Percentiles rank a stretch among this genome's conserved stretches.
Evolutionary conservation across 371 early-diverging fungal species (phyloP).

Genomic region (Actinomortierella ambigua): DNA sequence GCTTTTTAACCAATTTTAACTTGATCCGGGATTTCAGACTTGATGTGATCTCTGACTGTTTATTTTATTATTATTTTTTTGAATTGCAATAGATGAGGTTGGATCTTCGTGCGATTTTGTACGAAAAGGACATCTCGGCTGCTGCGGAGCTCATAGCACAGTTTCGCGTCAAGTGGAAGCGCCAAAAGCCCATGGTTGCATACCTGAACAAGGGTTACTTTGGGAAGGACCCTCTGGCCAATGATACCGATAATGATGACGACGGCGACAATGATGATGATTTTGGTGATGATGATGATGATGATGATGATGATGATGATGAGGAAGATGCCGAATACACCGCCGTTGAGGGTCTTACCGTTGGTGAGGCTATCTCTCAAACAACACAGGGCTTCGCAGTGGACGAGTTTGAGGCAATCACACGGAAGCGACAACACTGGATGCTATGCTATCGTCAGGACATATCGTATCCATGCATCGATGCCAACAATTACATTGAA

Average conservation of each 20-base stretch:
- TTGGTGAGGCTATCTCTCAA: no score
- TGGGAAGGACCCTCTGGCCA: neutral
- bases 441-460: conserved; percentile 25
- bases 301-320: no score
- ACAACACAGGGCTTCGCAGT: no score
- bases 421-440: conserved; percentile 4
- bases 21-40: neutral
- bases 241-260: no score
- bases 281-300: no score
- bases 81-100: neutral
- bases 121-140: neutral
- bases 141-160: neutral
- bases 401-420: conserved; percentile 3
- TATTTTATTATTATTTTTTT: neutral
- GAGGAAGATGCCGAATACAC: no score
- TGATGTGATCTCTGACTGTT: neutral
- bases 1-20: neutral
- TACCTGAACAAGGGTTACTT: conserved; percentile 20
- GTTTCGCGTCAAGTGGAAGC: conserved; percentile 6
- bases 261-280: no score
- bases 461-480: conserved; percentile 10
- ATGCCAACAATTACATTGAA: conserved; percentile 17
- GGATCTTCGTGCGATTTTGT: conserved; percentile 6
- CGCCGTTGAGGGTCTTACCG: no score
- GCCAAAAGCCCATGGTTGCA: neutral